Base-by-base conservation (phyloP, 2,329 filamentous ascomycete species). In the Aaosphaeria pasadenensis region DNA sequence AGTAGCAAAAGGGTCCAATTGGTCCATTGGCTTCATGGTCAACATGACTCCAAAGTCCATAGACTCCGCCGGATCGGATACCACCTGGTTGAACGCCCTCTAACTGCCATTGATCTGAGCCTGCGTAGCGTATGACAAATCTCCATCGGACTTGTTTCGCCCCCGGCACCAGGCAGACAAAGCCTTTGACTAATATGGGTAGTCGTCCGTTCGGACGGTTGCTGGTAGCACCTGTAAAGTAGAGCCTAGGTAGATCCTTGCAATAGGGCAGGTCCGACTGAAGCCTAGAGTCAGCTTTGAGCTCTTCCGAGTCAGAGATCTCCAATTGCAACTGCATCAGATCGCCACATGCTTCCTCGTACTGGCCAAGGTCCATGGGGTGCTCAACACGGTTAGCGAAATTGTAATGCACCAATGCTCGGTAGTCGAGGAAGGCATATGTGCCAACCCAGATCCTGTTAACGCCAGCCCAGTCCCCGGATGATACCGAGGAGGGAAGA, bases 71-170 rank as follows among this genome's bases (percentile, higher is more conserved):
- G 11, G 56, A 56, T 28, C 59, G 53, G 36, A 60, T 45, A 9
- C 59, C 59, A 17, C 54, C 51, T 6, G 59, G 59, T 43, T 62
- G 59, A 3, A 59, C 53, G 11, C 59, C 59, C 46, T 62, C 59
- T 3, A 62, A 50, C 28, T 59, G 56, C 59, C 59, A 62, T 30
- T 60, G 58, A 47, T 62, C 59, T 28, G 47, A 41, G 13, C 52
- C 56, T 4, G 53, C 55, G 42, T 62, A 60, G 28, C 57, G 56
- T 17, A 62, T 59, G 30, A 62, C 55, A 30, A 59, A 57, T 7
- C 58, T 44, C 59, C 59, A 62, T 13, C 56, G 53, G 7, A 62
- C 59, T 30, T 58, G 35, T 30, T 48, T 36, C 5, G 49, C 58
- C 7, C 50, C 49, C 13, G 56, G 53, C 24, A 47, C 43, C 7